Evolutionary conservation across 352 stramenopile genomes (phyloP).

Genomic region (Globisporangium megalacanthum): DNA sequence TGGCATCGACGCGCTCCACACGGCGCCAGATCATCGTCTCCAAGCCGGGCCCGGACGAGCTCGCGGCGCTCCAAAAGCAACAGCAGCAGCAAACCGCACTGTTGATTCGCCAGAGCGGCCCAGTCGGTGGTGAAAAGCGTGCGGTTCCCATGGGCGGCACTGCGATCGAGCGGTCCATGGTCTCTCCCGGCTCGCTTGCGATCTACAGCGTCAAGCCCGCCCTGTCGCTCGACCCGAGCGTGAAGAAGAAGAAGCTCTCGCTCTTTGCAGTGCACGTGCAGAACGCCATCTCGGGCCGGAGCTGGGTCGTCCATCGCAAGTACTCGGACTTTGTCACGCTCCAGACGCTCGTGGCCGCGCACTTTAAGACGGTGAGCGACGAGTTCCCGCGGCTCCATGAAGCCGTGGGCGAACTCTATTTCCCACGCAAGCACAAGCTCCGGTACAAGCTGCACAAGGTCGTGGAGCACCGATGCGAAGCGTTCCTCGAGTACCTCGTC

Average conservation of each 20-base stretch:
- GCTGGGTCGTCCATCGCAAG: slow-evolving; percentile 62
- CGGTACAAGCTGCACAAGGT: slow-evolving; percentile 42
- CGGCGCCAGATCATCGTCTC: slow-evolving; percentile 14
- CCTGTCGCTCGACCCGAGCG: slow-evolving; percentile 18
- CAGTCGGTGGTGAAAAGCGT: slow-evolving; percentile 23
- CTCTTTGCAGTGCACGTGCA: slow-evolving; percentile 64
- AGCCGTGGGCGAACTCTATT: slow-evolving; percentile 51
- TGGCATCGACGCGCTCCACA: slow-evolving; percentile 11
- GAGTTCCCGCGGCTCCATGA: slow-evolving; percentile 44
- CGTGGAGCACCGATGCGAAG: slow-evolving; percentile 53
- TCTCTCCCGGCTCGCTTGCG: slow-evolving; percentile 46
- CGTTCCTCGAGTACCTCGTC: slow-evolving; percentile 64
- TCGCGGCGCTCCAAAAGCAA: slow-evolving; percentile 11
- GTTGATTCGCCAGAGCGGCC: slow-evolving; percentile 26
- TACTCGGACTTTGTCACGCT: slow-evolving; percentile 66
- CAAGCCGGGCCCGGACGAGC: slow-evolving; percentile 12
- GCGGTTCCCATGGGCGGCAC: slow-evolving; percentile 54
- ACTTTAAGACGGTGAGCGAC: slow-evolving; percentile 50
- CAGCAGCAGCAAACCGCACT: slow-evolving; percentile 25
- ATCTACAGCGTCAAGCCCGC: slow-evolving; percentile 59
- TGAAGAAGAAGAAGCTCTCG: slow-evolving; percentile 33
- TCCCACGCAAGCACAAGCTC: slow-evolving; percentile 67
- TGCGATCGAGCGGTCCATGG: slow-evolving; percentile 59
- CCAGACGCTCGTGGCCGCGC: slow-evolving; percentile 37
- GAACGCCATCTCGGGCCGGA: slow-evolving; percentile 65